Percentiles rank a stretch among this genome's conserved stretches.
Conservation (phyloP, 768 basidiomycete species). For the Floccularia luteovirens region DNA sequence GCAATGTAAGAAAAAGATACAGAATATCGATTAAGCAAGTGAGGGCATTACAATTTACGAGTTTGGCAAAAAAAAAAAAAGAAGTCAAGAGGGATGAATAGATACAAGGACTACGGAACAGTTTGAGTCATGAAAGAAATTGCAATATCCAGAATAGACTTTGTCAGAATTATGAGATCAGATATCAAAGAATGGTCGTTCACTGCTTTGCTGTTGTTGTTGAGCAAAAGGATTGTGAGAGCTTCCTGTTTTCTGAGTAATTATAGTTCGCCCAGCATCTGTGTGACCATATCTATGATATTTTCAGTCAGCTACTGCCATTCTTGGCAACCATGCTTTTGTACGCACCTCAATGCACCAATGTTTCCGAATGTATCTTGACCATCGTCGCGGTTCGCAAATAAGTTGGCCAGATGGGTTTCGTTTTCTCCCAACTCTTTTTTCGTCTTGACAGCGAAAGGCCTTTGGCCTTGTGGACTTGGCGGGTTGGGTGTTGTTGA, state of each 20-base stretch:
- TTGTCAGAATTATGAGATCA: conserved; percentile 18
- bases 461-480: conserved; percentile 15
- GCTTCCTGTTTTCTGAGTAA: conserved; percentile 36
- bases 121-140: too few species aligned
- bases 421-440: conserved; percentile 50
- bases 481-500: conserved; percentile 27
- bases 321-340: too few species aligned
- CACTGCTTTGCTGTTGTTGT: conserved; percentile 47
- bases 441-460: conserved; percentile 32
- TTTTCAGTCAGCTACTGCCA: too few species aligned
- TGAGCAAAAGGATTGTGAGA: conserved; percentile 63
- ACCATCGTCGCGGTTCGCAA: conserved; percentile 88
- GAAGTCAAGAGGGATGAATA: too few species aligned
- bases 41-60: too few species aligned
- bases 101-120: too few species aligned
- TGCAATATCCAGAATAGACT: neutral
- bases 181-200: conserved; percentile 80
- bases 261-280: conserved; percentile 37
- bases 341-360: conserved; percentile 51
- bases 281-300: conserved; percentile 48
- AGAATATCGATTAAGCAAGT: too few species aligned
- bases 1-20: too few species aligned
- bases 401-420: conserved; percentile 70
- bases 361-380: conserved; percentile 94
- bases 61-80: too few species aligned